Evolutionary conservation across 2,329 filamentous ascomycete genomes (phyloP).

Genomic region (Fusarium camptoceras): DNA sequence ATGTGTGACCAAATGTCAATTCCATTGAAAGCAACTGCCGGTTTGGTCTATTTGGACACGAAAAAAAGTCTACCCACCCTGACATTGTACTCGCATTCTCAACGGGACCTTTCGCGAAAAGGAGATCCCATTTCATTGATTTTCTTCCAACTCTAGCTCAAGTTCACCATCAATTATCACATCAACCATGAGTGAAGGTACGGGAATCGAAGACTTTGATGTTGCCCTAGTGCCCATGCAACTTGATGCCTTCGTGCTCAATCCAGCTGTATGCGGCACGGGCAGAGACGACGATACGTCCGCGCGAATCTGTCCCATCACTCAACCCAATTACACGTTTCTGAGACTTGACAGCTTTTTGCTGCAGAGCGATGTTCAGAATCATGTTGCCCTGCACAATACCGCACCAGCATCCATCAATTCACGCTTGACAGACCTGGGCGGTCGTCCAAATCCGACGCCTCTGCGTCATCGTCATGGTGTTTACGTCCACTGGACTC

Average conservation of each 20-base stretch:
- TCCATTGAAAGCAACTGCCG: too few relatives aligned
- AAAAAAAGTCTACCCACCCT: too few relatives aligned
- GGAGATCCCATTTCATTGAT: too few relatives aligned
- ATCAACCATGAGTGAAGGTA: not conserved
- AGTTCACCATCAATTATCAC: not conserved
- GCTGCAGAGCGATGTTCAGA: not conserved
- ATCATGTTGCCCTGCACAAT: not conserved
- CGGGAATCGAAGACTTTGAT: not conserved
- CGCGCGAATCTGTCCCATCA: not conserved
- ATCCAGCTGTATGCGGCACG: not conserved
- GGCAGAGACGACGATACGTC: not conserved
- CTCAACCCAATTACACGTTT: constrained; percentile 1
- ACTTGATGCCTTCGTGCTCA: not conserved
- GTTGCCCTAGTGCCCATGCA: not conserved
- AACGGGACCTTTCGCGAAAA: too few relatives aligned
- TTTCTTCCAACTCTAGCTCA: not conserved
- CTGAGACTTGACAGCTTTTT: not conserved
- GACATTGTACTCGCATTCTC: too few relatives aligned
- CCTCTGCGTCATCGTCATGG: not conserved
- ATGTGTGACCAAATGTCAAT: too few relatives aligned
- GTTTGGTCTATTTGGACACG: too few relatives aligned
- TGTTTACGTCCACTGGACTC: constrained; percentile 1
- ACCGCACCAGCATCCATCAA: not conserved
- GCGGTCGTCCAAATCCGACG: not conserved
- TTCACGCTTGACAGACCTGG: not conserved